phyloP scores from a whole-genome alignment of 164 flowering plant genomes.

The Vitis rotundifolia region DNA sequence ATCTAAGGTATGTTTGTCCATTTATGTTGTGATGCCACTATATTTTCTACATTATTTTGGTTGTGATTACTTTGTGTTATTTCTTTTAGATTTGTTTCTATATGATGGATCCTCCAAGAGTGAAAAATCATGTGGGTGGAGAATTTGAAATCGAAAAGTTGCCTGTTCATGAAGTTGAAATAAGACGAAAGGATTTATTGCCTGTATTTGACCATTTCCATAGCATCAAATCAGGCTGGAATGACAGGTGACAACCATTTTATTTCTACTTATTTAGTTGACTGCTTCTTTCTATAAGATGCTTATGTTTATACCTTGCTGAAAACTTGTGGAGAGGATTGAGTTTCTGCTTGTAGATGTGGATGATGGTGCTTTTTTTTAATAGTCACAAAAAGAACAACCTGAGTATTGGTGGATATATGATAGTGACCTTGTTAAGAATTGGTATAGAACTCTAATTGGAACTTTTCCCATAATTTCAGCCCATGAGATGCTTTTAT shows the following conservation, averaged over 20 bases:
- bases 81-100: conserved; percentile 57
- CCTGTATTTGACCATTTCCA: conserved; percentile 52
- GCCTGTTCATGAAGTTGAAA: conserved; percentile 36
- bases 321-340: neutral
- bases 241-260: conserved; percentile 34
- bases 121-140: conserved; percentile 16
- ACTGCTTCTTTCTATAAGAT: neutral
- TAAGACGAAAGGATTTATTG: conserved; percentile 39
- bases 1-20: conserved; percentile 51
- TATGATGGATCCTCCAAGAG: conserved; percentile 35
- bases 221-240: conserved; percentile 35
- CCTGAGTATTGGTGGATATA: too few relatives aligned
- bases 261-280: neutral
- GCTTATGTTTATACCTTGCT: neutral
- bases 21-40: conserved; percentile 2
- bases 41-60: conserved; percentile 1
- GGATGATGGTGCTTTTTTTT: neutral
- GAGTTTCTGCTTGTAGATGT: neutral
- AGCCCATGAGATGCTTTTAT: too few relatives aligned
- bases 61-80: conserved; percentile 5
- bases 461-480: too few relatives aligned
- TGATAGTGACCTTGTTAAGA: too few relatives aligned
- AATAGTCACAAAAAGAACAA: too few relatives aligned
- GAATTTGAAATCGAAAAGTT: conserved; percentile 45
- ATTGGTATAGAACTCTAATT: too few relatives aligned